phyloP scores from a whole-genome alignment of 805 yeast genomes.

The Dipodascopsis tothii region DNA sequence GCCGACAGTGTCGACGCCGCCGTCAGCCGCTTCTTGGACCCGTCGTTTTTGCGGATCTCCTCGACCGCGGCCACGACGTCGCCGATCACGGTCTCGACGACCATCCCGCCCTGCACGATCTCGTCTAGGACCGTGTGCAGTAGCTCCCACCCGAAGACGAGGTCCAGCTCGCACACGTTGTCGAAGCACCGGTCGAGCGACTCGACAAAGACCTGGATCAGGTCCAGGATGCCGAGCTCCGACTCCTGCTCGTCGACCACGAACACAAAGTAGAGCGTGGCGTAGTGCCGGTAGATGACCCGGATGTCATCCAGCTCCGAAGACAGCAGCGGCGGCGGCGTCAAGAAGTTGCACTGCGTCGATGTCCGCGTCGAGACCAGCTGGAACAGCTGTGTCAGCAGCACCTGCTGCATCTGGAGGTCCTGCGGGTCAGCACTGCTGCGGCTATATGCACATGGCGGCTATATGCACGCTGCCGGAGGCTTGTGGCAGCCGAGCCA shows the following conservation, averaged over 20 bases:
- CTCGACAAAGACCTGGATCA: slow-evolving; percentile 95
- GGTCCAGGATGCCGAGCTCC: slow-evolving; percentile 85
- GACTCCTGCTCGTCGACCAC: slow-evolving; percentile 94
- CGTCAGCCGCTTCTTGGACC: slow-evolving; percentile 17
- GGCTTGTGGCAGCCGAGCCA: no score
- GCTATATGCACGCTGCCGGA: no score
- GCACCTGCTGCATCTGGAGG: slow-evolving; percentile 67
- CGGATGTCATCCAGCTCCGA: slow-evolving; percentile 56
- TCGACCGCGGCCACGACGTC: slow-evolving; percentile 62
- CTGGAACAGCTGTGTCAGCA: slow-evolving; percentile 74
- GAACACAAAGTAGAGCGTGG: slow-evolving; percentile 91
- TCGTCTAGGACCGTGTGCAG: slow-evolving; percentile 78
- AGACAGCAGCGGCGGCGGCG: slow-evolving; percentile 72
- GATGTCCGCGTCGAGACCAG: slow-evolving; percentile 64
- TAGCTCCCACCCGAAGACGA: slow-evolving; percentile 98
- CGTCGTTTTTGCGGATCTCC: slow-evolving; percentile 25
- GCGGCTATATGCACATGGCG: no score
- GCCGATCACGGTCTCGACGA: slow-evolving; percentile 78
- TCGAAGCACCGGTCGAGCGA: slow-evolving; percentile 86
- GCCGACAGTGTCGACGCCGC: slow-evolving; percentile 17
- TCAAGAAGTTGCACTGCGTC: slow-evolving; percentile 77
- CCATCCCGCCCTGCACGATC: slow-evolving; percentile 96
- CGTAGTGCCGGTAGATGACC: slow-evolving; percentile 89
- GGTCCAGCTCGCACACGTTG: slow-evolving; percentile 89
- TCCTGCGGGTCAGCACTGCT: no score